Base-by-base conservation (phyloP, 371 early-diverging fungal genomes). In the Mucor plumbeus region DNA sequence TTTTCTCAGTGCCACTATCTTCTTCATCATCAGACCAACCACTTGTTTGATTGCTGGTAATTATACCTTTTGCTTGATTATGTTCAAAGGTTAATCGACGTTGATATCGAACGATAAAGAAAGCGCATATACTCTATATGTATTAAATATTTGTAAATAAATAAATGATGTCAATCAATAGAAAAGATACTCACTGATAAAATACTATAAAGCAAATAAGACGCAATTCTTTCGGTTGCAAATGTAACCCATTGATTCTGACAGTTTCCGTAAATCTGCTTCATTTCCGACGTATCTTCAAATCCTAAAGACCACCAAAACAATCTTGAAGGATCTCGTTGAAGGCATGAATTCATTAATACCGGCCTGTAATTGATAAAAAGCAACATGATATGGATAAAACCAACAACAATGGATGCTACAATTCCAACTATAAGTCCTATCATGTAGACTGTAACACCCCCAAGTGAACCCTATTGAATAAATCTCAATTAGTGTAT, bases 251-350 rank as follows among this genome's bases (percentile, higher is more conserved):
- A 74, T 34, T 61, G 58, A 11, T 17, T 13, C 10, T 43, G 21
- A 33, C 74, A 74, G 0, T 35, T n/a, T 10, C 19, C 21, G 38
- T 39, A 58, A 26, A 70, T 64, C 21, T 67, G 21, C 26, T 67
- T 43, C 62, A 67, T 70, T 58, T 61, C 61, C 13, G 38, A 41
- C 1, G 21, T 70, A 11, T 70, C 60, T 17, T 66, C 59, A 40
- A 50, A 67, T 0, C 64, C 59, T 15, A 54, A 21, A 38, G 67
- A 60, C 74, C 74, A 74, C 70, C 70, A 65, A 59, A 74, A 74
- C 31, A 59, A 44, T 1, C 70, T 64, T 0, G 53, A 60, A 3
- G 64, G 59, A 15, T 74, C 64, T 21, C 74, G 39, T 53, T 74
- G 74, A 9, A 74, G 57, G 59, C 74, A 74, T 2, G 60, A 64